Base-by-base conservation (phyloP, 257 asterid genomes). In the Solanum tarapatanum region DNA sequence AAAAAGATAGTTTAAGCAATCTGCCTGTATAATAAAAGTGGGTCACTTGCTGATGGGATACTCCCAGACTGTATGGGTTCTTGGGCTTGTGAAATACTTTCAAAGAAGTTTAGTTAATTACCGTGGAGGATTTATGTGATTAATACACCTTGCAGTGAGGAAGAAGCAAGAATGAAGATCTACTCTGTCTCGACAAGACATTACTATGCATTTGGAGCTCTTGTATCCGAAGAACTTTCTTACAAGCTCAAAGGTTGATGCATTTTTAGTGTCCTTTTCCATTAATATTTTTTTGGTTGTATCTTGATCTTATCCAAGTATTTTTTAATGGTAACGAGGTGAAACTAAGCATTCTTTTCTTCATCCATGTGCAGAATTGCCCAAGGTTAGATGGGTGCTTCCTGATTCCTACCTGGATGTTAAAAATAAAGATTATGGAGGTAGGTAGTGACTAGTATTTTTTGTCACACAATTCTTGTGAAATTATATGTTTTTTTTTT, bases 321-420 rank as follows among this genome's bases (percentile, higher is more conserved):
- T n/a, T 37, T 45, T 28, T 26, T 58, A 8, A 14, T 28, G 35
- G 37, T 45, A 16, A 16, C 32, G 11, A 45, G 68, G 14, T 43
- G 64, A 26, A 79, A 36, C 84, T 77, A 26, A 83, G n/a, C 60
- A 32, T 36, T 58, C 14, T 4, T 37, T 14, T 72, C 51, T 39
- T 88, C 68, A 60, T 75, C 58, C 37, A 45, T 82, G 69, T 93
- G 92, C 93, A 97, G 99, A 96, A 28, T 74, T 97, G 85, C 95
- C 95, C 0, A 87, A 36, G 26, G 99, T 97, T 74, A 89, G 98
- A 6, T 97, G 99, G 99, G 99, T 97, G 88, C 99, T 96, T 87
- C 99, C 99, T 30, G 99, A 97, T 90, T 97, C 99, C 4, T 97
- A 96, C 90, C 84, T 97, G 94, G 96, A 97, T 91, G 99, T 96